phyloP scores from a whole-genome alignment of 306 rosid genomes.

The Corylus americana region DNA sequence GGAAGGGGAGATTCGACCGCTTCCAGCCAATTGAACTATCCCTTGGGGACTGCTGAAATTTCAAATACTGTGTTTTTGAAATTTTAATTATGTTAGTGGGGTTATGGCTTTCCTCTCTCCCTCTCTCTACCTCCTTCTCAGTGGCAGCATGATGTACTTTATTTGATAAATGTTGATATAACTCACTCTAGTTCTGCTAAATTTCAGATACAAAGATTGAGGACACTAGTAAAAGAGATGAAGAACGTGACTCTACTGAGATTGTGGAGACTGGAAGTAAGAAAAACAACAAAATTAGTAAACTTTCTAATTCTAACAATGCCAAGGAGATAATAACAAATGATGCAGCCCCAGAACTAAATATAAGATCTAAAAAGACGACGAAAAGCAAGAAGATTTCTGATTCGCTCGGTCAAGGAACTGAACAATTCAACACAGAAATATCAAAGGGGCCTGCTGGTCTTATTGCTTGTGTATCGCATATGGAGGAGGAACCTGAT shows the following conservation, averaged over 20 bases:
- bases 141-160: not conserved
- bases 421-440: conserved; percentile 11
- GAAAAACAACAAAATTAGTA: conserved; percentile 21
- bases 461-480: conserved; percentile 7
- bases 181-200: conserved; percentile 14
- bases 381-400: conserved; percentile 22
- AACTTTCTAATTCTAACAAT: conserved; percentile 2
- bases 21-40: too few relatives aligned
- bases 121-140: conserved; percentile 2
- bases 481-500: conserved; percentile 24
- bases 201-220: conserved; percentile 19
- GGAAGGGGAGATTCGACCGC: too few relatives aligned
- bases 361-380: not conserved
- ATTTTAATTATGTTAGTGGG: not conserved
- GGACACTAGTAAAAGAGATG: conserved; percentile 26
- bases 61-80: not conserved
- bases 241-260: conserved; percentile 5
- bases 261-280: conserved; percentile 12
- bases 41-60: not conserved
- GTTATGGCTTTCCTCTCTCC: not conserved
- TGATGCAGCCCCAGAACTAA: not conserved
- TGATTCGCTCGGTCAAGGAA: not conserved
- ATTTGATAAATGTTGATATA: not conserved
- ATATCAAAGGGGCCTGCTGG: conserved; percentile 17
- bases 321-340: conserved; percentile 1